Evolutionary conservation across 2,329 filamentous ascomycete species (phyloP).

Genomic region (Dendryphion nanum): DNA sequence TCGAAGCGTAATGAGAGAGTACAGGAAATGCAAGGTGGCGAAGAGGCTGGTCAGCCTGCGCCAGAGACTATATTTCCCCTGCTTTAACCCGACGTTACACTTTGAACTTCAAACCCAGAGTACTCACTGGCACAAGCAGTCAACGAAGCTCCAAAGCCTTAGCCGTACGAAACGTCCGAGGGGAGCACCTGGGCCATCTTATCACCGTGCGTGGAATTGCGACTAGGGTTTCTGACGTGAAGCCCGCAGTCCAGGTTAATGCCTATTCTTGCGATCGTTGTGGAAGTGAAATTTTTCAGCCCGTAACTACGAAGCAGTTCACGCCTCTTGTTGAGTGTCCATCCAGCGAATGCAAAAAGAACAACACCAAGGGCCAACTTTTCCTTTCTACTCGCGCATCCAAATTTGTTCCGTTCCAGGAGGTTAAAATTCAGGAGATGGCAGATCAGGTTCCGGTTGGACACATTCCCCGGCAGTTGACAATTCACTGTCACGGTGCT

Average conservation of each 20-base stretch:
- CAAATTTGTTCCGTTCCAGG: slow-evolving; percentile 96
- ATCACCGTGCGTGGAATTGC: slow-evolving; percentile 95
- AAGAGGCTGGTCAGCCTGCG: slow-evolving; percentile 57
- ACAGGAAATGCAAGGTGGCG: slow-evolving; percentile 42
- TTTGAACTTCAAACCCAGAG: slow-evolving; percentile 89
- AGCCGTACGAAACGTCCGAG: slow-evolving; percentile 89
- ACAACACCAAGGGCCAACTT: slow-evolving; percentile 89
- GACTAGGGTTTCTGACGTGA: slow-evolving; percentile 94
- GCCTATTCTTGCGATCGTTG: slow-evolving; percentile 97
- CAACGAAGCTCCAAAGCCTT: slow-evolving; percentile 61
- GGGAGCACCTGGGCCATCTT: slow-evolving; percentile 86
- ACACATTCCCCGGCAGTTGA: slow-evolving; percentile 90
- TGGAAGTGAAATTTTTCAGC: slow-evolving; percentile 96
- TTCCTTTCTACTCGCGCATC: slow-evolving; percentile 94
- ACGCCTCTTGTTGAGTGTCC: slow-evolving; percentile 83
- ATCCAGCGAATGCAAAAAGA: slow-evolving; percentile 83
- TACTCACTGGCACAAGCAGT: slow-evolving; percentile 66
- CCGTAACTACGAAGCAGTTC: slow-evolving; percentile 86
- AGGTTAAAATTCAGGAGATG: slow-evolving; percentile 98
- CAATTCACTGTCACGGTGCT: slow-evolving; percentile 83
- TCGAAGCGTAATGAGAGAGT: slow-evolving; percentile 81
- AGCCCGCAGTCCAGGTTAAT: slow-evolving; percentile 95
- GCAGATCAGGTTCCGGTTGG: slow-evolving; percentile 98
- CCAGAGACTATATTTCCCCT: slow-evolving; percentile 80
- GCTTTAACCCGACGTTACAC: slow-evolving; percentile 93